Evolutionary conservation across 2,329 filamentous ascomycete species (phyloP).

Genomic region (Stachybotrys chartarum): DNA sequence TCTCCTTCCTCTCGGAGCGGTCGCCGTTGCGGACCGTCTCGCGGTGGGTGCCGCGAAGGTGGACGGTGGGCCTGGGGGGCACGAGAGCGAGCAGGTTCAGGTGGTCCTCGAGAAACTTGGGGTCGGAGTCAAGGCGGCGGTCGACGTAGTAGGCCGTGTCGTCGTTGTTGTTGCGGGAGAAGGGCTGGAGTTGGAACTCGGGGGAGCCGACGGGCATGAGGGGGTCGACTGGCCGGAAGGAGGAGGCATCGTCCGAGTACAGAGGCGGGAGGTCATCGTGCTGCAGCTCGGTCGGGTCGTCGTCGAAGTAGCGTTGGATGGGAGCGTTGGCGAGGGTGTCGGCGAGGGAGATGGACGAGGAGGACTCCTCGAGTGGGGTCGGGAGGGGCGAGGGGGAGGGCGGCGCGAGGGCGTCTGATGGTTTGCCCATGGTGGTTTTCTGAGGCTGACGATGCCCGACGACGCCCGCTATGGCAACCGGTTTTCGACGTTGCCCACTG

Average conservation of each 20-base stretch:
- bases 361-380: slow-evolving; percentile 15
- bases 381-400: slow-evolving; percentile 7
- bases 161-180: slow-evolving; percentile 21
- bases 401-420: slow-evolving; percentile 6
- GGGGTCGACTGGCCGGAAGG: slow-evolving; percentile 9
- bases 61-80: slow-evolving; percentile 47
- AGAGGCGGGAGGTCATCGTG: slow-evolving; percentile 37
- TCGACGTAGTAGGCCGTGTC: slow-evolving; percentile 36
- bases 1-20: slow-evolving; percentile 35
- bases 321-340: slow-evolving; percentile 14
- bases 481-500: not conserved
- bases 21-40: slow-evolving; percentile 35
- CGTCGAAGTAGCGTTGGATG: slow-evolving; percentile 24
- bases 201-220: slow-evolving; percentile 10
- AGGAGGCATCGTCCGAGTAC: slow-evolving; percentile 30
- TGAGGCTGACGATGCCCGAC: too few species aligned
- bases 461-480: too few species aligned
- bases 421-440: slow-evolving; percentile 17
- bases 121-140: slow-evolving; percentile 35
- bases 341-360: slow-evolving; percentile 17
- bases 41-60: slow-evolving; percentile 45
- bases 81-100: slow-evolving; percentile 34
- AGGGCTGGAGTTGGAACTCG: slow-evolving; percentile 14
- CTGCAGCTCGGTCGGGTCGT: slow-evolving; percentile 25
- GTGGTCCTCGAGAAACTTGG: slow-evolving; percentile 34